These are phyloP conservation scores for Cicer judaicum DNA, from an alignment of 306 rosid genomes.

Conservation along the genomic window DNA sequence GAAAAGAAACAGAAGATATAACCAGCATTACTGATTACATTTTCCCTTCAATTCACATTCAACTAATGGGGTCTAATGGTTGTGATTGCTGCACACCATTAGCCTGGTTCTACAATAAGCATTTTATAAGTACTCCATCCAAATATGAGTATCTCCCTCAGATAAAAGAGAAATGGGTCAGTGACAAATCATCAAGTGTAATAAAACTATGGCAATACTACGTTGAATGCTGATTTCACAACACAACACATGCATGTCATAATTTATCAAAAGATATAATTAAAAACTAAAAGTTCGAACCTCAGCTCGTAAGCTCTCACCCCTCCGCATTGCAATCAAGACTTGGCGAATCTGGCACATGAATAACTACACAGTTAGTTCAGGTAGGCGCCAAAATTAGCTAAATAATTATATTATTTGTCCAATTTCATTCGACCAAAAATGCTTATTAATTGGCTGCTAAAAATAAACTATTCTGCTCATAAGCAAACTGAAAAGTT, in stretches of 20 bases:
- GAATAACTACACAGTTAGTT: constrained; percentile 42
- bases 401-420: constrained; percentile 18
- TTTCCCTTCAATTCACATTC: constrained; percentile 30
- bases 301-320: constrained; percentile 83
- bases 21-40: constrained; percentile 6
- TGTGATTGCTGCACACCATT: constrained; percentile 12
- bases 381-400: constrained; percentile 38
- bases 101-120: background rate
- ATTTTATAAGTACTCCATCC: constrained; percentile 1
- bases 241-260: constrained; percentile 24
- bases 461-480: constrained; percentile 20
- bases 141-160: constrained; percentile 22
- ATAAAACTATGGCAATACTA: constrained; percentile 29
- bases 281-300: constrained; percentile 57
- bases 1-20: constrained; percentile 7
- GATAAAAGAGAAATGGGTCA: constrained; percentile 11
- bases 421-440: constrained; percentile 21
- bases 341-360: constrained; percentile 90
- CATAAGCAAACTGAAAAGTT: constrained; percentile 29
- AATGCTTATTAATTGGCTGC: constrained; percentile 23
- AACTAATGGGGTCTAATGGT: constrained; percentile 1
- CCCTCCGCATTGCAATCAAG: constrained; percentile 87
- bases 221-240: constrained; percentile 36
- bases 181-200: constrained; percentile 30
- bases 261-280: constrained; percentile 33